phyloP scores from a whole-genome alignment of 73 alveolate species.

The Effrenium voratum region DNA sequence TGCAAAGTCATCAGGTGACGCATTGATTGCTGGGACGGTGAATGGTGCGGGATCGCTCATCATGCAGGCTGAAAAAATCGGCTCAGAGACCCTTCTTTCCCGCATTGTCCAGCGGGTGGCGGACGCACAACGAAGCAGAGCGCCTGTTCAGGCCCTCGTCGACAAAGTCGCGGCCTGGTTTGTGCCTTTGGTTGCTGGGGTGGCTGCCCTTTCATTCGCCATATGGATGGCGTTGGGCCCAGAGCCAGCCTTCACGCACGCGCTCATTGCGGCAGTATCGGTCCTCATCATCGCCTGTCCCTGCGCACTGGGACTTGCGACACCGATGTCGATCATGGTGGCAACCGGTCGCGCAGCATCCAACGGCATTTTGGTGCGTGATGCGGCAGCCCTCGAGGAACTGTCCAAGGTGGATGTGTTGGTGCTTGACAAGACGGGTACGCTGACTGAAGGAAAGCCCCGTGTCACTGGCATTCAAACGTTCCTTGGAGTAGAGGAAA shows the following conservation, averaged over 20 bases:
- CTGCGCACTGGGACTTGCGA: conserved; percentile 99
- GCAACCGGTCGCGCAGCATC: conserved; percentile 94
- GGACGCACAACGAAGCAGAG: neutral
- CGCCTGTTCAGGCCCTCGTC: neutral
- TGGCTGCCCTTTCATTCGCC: neutral
- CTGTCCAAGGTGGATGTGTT: neutral
- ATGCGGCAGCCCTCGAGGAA: neutral
- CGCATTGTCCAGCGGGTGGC: too few species aligned
- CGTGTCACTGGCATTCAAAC: neutral
- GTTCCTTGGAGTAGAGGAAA: neutral
- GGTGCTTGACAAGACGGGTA: conserved; percentile 18
- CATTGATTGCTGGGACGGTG: too few species aligned
- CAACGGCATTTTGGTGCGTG: neutral
- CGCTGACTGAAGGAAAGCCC: neutral
- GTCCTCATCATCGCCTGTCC: conserved; percentile 96
- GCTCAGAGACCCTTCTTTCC: too few species aligned
- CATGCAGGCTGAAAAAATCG: too few species aligned
- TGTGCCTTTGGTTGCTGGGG: neutral
- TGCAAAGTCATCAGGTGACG: too few species aligned
- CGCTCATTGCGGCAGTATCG: neutral
- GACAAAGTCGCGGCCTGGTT: neutral
- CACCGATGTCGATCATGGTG: conserved; percentile 99
- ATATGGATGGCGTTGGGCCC: neutral
- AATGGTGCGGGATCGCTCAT: too few species aligned
- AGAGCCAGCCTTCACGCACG: neutral